These are phyloP conservation scores for Stramenopiles sp. DNA, from an alignment of 352 stramenopile genomes.

Conservation along the genomic window DNA sequence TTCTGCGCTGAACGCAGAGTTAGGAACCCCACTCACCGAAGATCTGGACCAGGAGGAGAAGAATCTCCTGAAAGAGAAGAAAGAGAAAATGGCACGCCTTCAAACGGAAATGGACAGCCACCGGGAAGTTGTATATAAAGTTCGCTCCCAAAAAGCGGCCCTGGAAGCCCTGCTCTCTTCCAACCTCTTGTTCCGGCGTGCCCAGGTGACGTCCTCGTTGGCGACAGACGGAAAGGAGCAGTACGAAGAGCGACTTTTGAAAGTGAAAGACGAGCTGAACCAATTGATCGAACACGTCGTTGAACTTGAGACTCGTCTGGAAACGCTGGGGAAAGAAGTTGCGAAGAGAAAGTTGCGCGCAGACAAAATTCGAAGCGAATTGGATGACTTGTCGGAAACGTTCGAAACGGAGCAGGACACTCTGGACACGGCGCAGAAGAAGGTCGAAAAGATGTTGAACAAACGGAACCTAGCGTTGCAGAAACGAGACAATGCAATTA, in stretches of 20 bases:
- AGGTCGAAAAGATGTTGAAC: conserved; percentile 32
- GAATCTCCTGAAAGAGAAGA: too few species aligned
- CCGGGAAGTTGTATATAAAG: too few species aligned
- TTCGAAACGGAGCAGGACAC: conserved; percentile 7
- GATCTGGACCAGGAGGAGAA: too few species aligned
- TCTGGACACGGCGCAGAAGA: conserved; percentile 20
- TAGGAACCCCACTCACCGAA: too few species aligned
- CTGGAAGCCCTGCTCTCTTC: conserved; percentile 67
- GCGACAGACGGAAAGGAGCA: conserved; percentile 35
- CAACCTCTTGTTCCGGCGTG: conserved; percentile 68
- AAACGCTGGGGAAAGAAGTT: conserved; percentile 13
- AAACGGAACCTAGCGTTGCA: conserved; percentile 48
- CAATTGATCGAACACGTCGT: conserved; percentile 48
- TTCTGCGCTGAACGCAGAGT: too few species aligned
- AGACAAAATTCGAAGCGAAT: conserved; percentile 12
- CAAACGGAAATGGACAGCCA: too few species aligned
- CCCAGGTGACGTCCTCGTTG: conserved; percentile 24
- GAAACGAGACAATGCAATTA: conserved; percentile 74
- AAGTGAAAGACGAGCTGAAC: conserved; percentile 48
- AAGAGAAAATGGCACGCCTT: conserved; percentile 32
- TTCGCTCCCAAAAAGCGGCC: conserved; percentile 56
- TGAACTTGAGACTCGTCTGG: conserved; percentile 29
- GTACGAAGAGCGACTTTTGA: conserved; percentile 50
- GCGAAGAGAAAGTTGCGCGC: neutral
- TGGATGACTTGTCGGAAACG: conserved; percentile 12